Evolutionary conservation across 345 rosid genomes (phyloP).

Genomic region (Litchi chinensis): DNA sequence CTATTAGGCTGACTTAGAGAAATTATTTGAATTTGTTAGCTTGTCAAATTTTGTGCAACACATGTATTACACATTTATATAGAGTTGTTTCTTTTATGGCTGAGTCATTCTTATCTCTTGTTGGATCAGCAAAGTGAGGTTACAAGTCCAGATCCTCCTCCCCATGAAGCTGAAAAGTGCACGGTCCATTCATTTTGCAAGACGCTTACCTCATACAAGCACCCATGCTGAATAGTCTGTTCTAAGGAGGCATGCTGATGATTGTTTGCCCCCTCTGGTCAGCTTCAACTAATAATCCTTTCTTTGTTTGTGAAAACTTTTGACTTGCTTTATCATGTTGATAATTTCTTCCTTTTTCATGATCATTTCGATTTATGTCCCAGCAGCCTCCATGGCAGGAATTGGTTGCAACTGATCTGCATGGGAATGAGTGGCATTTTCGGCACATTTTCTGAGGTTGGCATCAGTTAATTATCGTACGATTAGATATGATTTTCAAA

Average conservation of each 20-base stretch:
- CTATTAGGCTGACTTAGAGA: constrained; percentile 12
- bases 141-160: constrained; percentile 64
- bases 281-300: constrained; percentile 26
- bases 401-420: constrained; percentile 91
- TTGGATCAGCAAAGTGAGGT: constrained; percentile 70
- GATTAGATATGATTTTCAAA: neutral
- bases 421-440: constrained; percentile 90
- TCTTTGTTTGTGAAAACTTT: constrained; percentile 5
- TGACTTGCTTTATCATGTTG: neutral
- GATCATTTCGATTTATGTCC: constrained; percentile 75
- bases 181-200: constrained; percentile 87
- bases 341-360: constrained; percentile 13
- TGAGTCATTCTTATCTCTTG: constrained; percentile 1
- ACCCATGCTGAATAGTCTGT: constrained; percentile 99
- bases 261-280: constrained; percentile 97
- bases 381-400: constrained; percentile 99
- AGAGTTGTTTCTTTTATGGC: neutral
- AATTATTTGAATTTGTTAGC: neutral
- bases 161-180: constrained; percentile 80
- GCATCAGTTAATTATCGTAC: neutral
- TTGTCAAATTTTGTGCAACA: neutral
- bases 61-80: neutral
- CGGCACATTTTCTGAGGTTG: constrained; percentile 97
- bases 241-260: constrained; percentile 99
- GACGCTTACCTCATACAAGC: constrained; percentile 98